These are phyloP conservation scores for Botryosphaeria dothidea DNA, from an alignment of 2,329 filamentous ascomycete species.

Conservation along the genomic window DNA sequence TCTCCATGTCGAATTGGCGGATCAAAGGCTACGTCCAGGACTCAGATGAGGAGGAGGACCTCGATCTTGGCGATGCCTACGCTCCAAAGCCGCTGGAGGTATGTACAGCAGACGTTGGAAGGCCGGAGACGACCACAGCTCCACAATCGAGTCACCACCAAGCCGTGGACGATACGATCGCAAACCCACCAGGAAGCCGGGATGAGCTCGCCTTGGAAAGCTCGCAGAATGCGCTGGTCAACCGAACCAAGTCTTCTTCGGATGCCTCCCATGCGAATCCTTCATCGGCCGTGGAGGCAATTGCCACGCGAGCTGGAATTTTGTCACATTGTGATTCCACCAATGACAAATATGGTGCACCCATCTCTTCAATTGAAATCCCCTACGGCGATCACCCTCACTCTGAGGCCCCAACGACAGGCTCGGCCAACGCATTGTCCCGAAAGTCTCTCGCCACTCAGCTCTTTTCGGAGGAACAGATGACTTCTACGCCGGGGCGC, in stretches of 20 bases:
- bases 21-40: conserved; percentile 52
- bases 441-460: neutral
- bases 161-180: neutral
- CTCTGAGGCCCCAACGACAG: neutral
- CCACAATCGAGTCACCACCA: neutral
- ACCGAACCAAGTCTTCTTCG: neutral
- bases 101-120: neutral
- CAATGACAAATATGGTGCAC: neutral
- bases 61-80: conserved; percentile 2
- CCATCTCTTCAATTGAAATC: neutral
- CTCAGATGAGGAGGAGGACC: conserved; percentile 51
- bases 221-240: neutral
- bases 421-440: neutral
- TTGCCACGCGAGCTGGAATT: neutral
- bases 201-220: conserved; percentile 13
- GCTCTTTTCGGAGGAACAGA: conserved; percentile 2
- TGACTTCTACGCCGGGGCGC: neutral
- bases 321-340: neutral
- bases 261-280: neutral
- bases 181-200: neutral
- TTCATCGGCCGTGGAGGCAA: neutral
- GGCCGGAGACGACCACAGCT: neutral
- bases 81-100: neutral
- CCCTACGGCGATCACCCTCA: neutral
- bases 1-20: conserved; percentile 52